A percentile compares a stretch with the other conserved stretches of the same genome.
These are phyloP conservation scores for Crithidia bombi DNA, from an alignment of 208 protist species.

Conservation along the genomic window DNA sequence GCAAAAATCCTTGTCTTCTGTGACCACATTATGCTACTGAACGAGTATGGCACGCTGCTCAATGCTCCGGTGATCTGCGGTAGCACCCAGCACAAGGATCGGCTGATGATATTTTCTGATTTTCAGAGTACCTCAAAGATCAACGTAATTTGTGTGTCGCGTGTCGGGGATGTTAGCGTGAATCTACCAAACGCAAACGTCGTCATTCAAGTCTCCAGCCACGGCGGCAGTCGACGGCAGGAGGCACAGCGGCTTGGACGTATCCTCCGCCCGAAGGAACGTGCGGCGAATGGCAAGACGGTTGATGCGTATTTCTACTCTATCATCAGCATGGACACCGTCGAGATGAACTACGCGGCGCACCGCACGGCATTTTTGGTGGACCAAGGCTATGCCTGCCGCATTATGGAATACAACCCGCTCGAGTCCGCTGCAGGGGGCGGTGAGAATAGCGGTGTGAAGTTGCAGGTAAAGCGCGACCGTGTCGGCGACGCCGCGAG, in stretches of 20 bases:
- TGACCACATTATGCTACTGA: conserved; percentile 97
- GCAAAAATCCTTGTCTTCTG: conserved; percentile 99
- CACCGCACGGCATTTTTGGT: conserved; percentile 99
- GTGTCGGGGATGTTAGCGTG: conserved; percentile 97
- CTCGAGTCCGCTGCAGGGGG: background rate
- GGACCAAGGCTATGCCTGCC: conserved; percentile 93
- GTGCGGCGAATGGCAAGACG: conserved; percentile 65
- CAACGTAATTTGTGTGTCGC: conserved; percentile 97
- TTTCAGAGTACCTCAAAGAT: conserved; percentile 91
- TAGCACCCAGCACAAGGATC: conserved; percentile 90
- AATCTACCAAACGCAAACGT: conserved; percentile 99
- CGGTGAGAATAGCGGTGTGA: conserved; percentile 3
- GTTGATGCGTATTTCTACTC: conserved; percentile 99
- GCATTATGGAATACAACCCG: conserved; percentile 80
- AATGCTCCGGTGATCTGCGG: conserved; percentile 94
- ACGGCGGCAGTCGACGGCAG: conserved; percentile 95
- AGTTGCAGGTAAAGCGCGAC: conserved; percentile 25
- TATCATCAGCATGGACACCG: conserved; percentile 96
- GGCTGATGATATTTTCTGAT: conserved; percentile 93
- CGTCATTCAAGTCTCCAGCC: conserved; percentile 98
- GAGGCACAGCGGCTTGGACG: conserved; percentile 97
- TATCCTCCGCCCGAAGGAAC: conserved; percentile 93
- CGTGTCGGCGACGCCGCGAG: conserved; percentile 67
- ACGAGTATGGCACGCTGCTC: conserved; percentile 94
- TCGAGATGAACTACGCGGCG: conserved; percentile 97